Evolutionary conservation across 805 yeast species (phyloP), one percentile per base, ranked within the genome.

Genomic region (Myxozyma geophila): DNA sequence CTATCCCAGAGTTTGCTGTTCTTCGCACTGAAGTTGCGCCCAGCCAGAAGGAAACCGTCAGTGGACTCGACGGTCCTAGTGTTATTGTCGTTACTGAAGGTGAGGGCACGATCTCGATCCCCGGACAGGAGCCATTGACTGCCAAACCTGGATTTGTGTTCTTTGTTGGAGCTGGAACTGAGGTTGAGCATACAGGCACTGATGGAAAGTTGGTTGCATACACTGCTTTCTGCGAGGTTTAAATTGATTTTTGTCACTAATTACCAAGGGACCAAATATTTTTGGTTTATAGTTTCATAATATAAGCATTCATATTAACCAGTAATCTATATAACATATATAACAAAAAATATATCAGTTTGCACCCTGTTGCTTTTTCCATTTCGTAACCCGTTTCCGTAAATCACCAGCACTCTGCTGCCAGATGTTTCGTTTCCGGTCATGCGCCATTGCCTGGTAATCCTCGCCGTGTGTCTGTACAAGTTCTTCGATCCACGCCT

Each of bases 1-100:
- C 99, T 63, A 95, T 95, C 74, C 96, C 87, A 67, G 99, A 95
- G 80, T 95, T 95, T 73, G 83, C 97, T 5, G 98, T 95, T n/a
- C 82, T 95, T 73, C 92, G 90, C 78, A 87, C 93, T 50, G 83
- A 84, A 52, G 87, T 88, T 72, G 79, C 81, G 57, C 74, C 78
- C 47, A 74, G 81, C 10, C 80, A 85, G 70, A 75, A 73, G 17
- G 89, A 89, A 75, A 72, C 74, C 43, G 82, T 87, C 70, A 83
- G 85, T 58, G 85, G 80, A 6, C 79, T 95, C 51, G 79, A 85
- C 50, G 98, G 98, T 55, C 98, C 99, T 69, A 89, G 96, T 54
- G 87, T 95, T 70, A 75, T 92, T 66, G 88, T 95, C 63, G 84
- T 87, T 62, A 89, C 97, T 48, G 85, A 87, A 68, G 99, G 98